Evolutionary conservation across 345 rosid genomes (phyloP), one percentile per base, ranked within the genome.

Genomic region (Cardamine chenopodiifolia): DNA sequence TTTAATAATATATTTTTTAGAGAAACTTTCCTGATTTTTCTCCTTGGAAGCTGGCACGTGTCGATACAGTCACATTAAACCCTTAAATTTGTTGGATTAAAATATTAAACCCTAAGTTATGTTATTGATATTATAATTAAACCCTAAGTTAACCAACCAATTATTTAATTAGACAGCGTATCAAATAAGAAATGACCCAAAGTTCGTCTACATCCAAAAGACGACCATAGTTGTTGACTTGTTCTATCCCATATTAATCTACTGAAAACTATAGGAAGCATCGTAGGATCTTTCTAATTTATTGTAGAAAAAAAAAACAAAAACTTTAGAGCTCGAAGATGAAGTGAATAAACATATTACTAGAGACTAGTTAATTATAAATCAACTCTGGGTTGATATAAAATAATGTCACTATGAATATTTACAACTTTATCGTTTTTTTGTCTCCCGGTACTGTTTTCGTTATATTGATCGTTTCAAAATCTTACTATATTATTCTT

Each of bases 141-240:
- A 53, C 59, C 59, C 70, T 70, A 77, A 15, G 61, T 20, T 64
- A 77, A 64, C 72, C 80, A 63, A 70, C 37, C 45, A 35, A 55
- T 26, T 76, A 47, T 63, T 35, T 70, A 64, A 40, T 44, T 56
- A 57, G 31, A 57, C 57, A 48, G 80, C 32, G 72, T 64, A 70
- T 70, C 62, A 56, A 63, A 64, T 70, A 64, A 64, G 60, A 63
- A 63, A 56, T 70, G 61, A 64, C 45, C 76, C 31, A 20, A 62
- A 56, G 28, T 55, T 70, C 52, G 40, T 69, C 64, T 70, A 34
- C 66, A 45, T 62, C 66, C 66, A 63, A 70, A 62, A 70, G 23
- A 57, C 72, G 76, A 77, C 72, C 55, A 52, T 37, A 70, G 76
- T 77, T 66, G 76, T 64, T 77, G 80, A 71, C 72, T 70, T 77